Evolutionary conservation across 352 stramenopile genomes (phyloP).

Genomic region (Hyaloperonospora brassicae): DNA sequence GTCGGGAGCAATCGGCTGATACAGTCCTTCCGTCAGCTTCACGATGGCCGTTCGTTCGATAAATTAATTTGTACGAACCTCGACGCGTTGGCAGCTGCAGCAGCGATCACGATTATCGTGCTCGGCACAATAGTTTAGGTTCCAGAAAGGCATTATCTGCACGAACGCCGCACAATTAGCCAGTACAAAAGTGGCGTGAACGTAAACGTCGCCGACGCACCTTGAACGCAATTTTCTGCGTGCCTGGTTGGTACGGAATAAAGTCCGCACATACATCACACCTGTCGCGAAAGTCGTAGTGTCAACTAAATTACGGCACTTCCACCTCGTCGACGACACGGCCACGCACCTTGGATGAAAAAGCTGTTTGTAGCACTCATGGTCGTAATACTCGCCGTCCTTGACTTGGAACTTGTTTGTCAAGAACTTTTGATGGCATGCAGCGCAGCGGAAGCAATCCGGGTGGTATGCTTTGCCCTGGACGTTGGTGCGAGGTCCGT

Average conservation of each 20-base stretch:
- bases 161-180: conserved; percentile 1
- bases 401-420: conserved; percentile 44
- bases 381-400: conserved; percentile 56
- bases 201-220: conserved; percentile 7
- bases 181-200: neutral
- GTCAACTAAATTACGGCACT: neutral
- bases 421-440: conserved; percentile 32
- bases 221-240: conserved; percentile 51
- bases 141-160: conserved; percentile 55
- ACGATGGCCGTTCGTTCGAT: neutral
- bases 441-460: conserved; percentile 41
- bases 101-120: conserved; percentile 60
- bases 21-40: neutral
- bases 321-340: neutral
- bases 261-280: conserved; percentile 57
- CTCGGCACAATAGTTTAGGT: conserved; percentile 49
- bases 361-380: conserved; percentile 55
- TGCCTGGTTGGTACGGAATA: conserved; percentile 42
- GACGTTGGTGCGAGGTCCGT: conserved; percentile 30
- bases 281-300: conserved; percentile 12
- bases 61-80: conserved; percentile 25
- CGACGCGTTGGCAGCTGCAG: conserved; percentile 63
- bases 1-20: conserved; percentile 16
- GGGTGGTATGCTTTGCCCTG: conserved; percentile 37
- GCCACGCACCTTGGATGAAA: conserved; percentile 44